Conservation (phyloP, 495 filamentous ascomycete species). For the Lasiosphaeria hispida region DNA sequence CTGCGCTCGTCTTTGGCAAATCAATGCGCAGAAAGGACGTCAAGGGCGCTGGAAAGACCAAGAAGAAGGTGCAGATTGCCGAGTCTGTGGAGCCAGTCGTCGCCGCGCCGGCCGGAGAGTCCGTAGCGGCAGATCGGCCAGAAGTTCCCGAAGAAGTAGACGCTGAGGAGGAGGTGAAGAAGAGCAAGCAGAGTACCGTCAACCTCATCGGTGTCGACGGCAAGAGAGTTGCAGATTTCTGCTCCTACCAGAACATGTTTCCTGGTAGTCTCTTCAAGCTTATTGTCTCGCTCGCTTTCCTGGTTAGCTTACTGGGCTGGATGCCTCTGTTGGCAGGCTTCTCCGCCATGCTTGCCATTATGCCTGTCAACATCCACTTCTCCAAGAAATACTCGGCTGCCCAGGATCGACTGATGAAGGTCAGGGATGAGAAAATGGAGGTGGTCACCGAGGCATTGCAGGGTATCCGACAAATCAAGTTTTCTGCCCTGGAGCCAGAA, state of each 20-base stretch:
- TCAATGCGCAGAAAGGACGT: constrained; percentile 77
- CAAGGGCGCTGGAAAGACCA: constrained; percentile 41
- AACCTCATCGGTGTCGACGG: constrained; percentile 80
- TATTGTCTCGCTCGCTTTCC: constrained; percentile 61
- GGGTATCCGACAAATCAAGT: constrained; percentile 86
- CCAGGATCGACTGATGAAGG: constrained; percentile 74
- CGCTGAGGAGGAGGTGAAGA: constrained; percentile 47
- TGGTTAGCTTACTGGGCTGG: constrained; percentile 72
- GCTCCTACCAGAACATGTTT: constrained; percentile 63
- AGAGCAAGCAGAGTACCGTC: constrained; percentile 72
- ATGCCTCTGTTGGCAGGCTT: constrained; percentile 66
- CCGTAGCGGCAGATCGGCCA: constrained; percentile 20
- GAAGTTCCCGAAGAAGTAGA: constrained; percentile 45
- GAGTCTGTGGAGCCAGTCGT: constrained; percentile 23
- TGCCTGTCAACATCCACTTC: constrained; percentile 67
- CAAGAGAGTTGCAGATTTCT: constrained; percentile 70
- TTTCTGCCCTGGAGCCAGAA: constrained; percentile 74
- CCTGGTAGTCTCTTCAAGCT: constrained; percentile 59
- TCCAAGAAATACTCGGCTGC: constrained; percentile 64
- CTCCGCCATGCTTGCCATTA: constrained; percentile 57
- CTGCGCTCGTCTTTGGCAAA: constrained; percentile 73
- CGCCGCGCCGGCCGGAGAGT: constrained; percentile 25
- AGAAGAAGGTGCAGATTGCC: constrained; percentile 26
- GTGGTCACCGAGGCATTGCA: constrained; percentile 78
- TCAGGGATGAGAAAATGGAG: constrained; percentile 73